Conservation (phyloP, 805 yeast genomes). For the Candida germanica region DNA sequence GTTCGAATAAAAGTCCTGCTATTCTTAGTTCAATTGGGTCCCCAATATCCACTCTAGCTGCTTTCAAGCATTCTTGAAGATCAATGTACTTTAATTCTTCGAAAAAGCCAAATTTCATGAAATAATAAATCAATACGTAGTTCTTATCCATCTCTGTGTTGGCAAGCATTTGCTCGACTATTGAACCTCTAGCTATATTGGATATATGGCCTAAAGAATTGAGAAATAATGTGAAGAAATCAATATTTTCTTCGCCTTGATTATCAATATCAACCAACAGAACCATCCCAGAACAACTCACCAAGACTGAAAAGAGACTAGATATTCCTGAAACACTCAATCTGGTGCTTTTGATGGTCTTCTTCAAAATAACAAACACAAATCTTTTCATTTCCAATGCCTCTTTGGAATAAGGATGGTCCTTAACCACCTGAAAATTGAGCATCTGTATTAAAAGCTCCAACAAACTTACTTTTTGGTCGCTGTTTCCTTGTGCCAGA, state of each 20-base stretch:
- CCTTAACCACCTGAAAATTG: background rate
- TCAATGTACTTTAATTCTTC: background rate
- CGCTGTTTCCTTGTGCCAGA: conserved; percentile 19
- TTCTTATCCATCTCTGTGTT: background rate
- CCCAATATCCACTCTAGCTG: conserved; percentile 16
- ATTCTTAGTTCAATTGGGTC: conserved; percentile 17
- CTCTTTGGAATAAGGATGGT: background rate
- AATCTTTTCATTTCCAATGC: background rate
- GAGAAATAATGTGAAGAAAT: conserved; percentile 1
- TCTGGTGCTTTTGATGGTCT: background rate
- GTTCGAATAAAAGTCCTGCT: conserved; percentile 16
- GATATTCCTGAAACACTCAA: background rate
- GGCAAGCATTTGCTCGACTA: background rate
- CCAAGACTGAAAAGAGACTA: conserved; percentile 1
- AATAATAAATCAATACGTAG: conserved; percentile 1
- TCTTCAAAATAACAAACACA: background rate
- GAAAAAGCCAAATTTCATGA: conserved; percentile 1
- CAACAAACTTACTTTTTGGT: conserved; percentile 5
- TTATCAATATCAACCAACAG: conserved; percentile 2
- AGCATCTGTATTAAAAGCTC: background rate
- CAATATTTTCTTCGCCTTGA: conserved; percentile 2
- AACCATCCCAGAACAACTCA: conserved; percentile 1
- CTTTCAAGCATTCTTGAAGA: conserved; percentile 3
- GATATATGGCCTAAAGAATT: conserved; percentile 2
- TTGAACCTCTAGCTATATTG: background rate